phyloP scores from a whole-genome alignment of 2,329 filamentous ascomycete species.

The Lizonia empirigonia region DNA sequence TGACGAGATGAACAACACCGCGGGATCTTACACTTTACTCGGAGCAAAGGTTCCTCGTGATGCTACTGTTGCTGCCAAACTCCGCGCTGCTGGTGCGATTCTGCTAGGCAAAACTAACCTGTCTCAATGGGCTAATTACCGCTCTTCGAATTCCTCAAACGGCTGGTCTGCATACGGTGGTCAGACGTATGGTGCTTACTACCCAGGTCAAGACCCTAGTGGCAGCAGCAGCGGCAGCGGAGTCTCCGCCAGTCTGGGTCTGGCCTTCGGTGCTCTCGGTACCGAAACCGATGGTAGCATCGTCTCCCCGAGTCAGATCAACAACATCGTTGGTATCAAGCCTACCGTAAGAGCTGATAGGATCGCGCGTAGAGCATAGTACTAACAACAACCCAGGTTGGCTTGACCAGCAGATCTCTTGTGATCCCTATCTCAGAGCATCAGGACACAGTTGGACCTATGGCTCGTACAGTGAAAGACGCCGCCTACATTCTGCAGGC shows the following conservation, averaged over 20 bases:
- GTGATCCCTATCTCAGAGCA: slow-evolving; percentile 69
- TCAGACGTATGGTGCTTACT: slow-evolving; percentile 66
- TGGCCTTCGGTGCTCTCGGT: slow-evolving; percentile 64
- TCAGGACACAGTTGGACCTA: slow-evolving; percentile 63
- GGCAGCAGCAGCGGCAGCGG: slow-evolving; percentile 58
- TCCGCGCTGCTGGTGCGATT: slow-evolving; percentile 65
- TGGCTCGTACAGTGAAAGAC: slow-evolving; percentile 64
- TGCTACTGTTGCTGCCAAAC: slow-evolving; percentile 63
- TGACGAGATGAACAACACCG: slow-evolving; percentile 67
- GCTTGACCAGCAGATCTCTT: slow-evolving; percentile 64
- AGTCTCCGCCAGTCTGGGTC: slow-evolving; percentile 63
- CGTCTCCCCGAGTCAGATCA: slow-evolving; percentile 59
- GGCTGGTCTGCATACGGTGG: slow-evolving; percentile 71
- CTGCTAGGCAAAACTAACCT: slow-evolving; percentile 71
- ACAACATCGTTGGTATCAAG: slow-evolving; percentile 68
- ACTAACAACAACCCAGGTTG: slow-evolving; percentile 47
- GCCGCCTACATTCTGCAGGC: slow-evolving; percentile 62
- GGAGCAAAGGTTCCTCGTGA: slow-evolving; percentile 64
- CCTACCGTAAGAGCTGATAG: slow-evolving; percentile 52
- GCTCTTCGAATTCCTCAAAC: slow-evolving; percentile 62
- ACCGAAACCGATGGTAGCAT: slow-evolving; percentile 70
- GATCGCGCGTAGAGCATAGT: no score
- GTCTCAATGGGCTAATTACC: slow-evolving; percentile 68
- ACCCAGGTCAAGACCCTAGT: slow-evolving; percentile 63
- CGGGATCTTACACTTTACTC: slow-evolving; percentile 67